A percentile compares a stretch with the other conserved stretches of the same genome.
Evolutionary conservation across 2,329 filamentous ascomycete genomes (phyloP).

Genomic region (Cryoendolithus antarcticus): DNA sequence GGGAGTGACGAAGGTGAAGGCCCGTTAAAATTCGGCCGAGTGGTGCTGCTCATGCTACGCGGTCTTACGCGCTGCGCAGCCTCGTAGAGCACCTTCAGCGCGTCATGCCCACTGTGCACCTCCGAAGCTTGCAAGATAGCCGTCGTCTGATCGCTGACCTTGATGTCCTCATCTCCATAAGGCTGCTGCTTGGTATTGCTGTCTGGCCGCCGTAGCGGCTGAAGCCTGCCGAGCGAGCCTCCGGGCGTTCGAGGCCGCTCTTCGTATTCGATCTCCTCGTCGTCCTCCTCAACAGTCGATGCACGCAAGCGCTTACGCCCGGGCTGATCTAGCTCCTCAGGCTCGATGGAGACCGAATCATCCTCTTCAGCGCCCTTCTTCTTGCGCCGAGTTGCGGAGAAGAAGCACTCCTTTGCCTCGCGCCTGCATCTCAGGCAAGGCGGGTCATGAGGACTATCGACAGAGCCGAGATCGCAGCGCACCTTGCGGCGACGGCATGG

Average conservation of each 20-base stretch:
- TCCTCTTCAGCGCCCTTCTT: slow-evolving; percentile 49
- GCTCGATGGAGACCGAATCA: slow-evolving; percentile 31
- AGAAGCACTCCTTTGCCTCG: slow-evolving; percentile 94
- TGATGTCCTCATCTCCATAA: slow-evolving; percentile 40
- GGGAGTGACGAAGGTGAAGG: slow-evolving; percentile 3
- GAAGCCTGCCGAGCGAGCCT: slow-evolving; percentile 51
- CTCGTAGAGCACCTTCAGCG: slow-evolving; percentile 80
- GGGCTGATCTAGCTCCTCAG: slow-evolving; percentile 48
- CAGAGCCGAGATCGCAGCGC: slow-evolving; percentile 52
- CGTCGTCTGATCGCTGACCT: slow-evolving; percentile 48
- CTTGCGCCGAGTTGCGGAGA: slow-evolving; percentile 88
- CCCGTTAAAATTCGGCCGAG: slow-evolving; percentile 15
- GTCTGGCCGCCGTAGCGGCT: slow-evolving; percentile 53
- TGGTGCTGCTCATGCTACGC: slow-evolving; percentile 28
- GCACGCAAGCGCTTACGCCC: slow-evolving; percentile 52
- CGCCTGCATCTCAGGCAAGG: slow-evolving; percentile 88
- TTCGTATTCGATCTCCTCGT: slow-evolving; percentile 34
- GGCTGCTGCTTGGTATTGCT: slow-evolving; percentile 17
- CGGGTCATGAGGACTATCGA: slow-evolving; percentile 88
- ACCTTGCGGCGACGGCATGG: slow-evolving; percentile 46
- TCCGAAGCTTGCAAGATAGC: slow-evolving; percentile 49
- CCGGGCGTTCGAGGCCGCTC: slow-evolving; percentile 55
- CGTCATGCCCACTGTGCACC: slow-evolving; percentile 85
- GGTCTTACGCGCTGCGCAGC: slow-evolving; percentile 48
- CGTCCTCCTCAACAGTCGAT: slow-evolving; percentile 24